Percentiles rank a stretch among this genome's conserved stretches.
Conservation (phyloP, 805 yeast species). For the Schizosaccharomyces osmophilus region DNA sequence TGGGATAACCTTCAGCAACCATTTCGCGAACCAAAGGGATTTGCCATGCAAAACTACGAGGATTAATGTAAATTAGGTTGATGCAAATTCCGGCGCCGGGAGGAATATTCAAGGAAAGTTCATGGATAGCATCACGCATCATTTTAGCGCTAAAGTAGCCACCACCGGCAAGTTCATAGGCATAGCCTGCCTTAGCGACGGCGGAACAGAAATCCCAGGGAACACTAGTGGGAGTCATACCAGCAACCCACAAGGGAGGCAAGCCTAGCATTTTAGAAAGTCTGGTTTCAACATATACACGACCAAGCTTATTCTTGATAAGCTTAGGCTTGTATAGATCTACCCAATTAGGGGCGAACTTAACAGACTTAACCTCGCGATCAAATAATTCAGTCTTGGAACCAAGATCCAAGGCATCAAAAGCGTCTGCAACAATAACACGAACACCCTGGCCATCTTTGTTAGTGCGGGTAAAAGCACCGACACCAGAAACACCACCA, state of each 20-base stretch:
- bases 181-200: conserved; percentile 86
- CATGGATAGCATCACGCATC: conserved; percentile 52
- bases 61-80: conserved; percentile 86
- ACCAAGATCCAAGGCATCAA: conserved; percentile 73
- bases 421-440: conserved; percentile 75
- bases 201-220: conserved; percentile 86
- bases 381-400: conserved; percentile 88
- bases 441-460: conserved; percentile 97
- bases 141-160: conserved; percentile 63
- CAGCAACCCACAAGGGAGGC: conserved; percentile 93
- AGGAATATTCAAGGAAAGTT: conserved; percentile 39
- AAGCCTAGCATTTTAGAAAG: conserved; percentile 77
- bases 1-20: conserved; percentile 81
- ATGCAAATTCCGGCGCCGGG: conserved; percentile 84
- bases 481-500: conserved; percentile 92
- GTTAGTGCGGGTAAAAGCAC: conserved; percentile 86
- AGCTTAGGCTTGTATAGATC: conserved; percentile 68
- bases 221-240: conserved; percentile 97
- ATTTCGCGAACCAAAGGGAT: conserved; percentile 78
- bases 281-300: conserved; percentile 74
- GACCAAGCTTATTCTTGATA: conserved; percentile 37
- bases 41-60: conserved; percentile 96
- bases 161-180: conserved; percentile 96
- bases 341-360: conserved; percentile 79
- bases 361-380: conserved; percentile 34